These are phyloP conservation scores for Colletotrichum paranaense DNA, from an alignment of 2,329 filamentous ascomycete species.

Conservation along the genomic window DNA sequence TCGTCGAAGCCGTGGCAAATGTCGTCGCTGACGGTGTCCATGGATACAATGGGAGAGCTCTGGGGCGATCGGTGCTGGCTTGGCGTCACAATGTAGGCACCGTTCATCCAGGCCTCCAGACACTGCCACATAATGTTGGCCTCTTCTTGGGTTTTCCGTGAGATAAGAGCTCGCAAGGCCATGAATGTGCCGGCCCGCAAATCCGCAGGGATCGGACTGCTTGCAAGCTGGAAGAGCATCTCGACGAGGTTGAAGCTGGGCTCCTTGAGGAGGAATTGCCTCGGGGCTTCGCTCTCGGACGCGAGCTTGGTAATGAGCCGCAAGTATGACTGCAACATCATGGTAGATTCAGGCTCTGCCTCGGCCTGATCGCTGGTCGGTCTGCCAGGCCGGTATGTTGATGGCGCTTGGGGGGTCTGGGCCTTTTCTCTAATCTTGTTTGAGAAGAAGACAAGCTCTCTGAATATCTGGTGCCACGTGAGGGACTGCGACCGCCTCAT, in stretches of 20 bases:
- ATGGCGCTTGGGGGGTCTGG: conserved; percentile 61
- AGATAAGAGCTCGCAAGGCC: conserved; percentile 79
- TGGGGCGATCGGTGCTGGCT: conserved; percentile 44
- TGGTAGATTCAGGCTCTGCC: conserved; percentile 88
- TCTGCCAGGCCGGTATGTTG: conserved; percentile 68
- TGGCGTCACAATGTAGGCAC: conserved; percentile 56
- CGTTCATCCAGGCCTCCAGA: conserved; percentile 83
- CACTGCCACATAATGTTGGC: conserved; percentile 82
- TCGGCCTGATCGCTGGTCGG: conserved; percentile 76
- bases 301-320: conserved; percentile 87
- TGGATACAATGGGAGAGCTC: conserved; percentile 49
- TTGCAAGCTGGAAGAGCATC: conserved; percentile 82
- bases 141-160: conserved; percentile 75
- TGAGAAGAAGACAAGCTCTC: conserved; percentile 87
- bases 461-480: conserved; percentile 93
- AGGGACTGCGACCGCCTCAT: conserved; percentile 86
- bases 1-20: conserved; percentile 86
- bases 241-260: conserved; percentile 76
- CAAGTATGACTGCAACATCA: conserved; percentile 96
- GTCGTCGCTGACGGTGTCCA: conserved; percentile 77
- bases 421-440: conserved; percentile 81
- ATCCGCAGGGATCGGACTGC: conserved; percentile 79
- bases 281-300: conserved; percentile 76
- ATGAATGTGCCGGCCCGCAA: conserved; percentile 87
- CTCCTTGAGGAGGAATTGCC: conserved; percentile 77